A percentile compares a stretch with the other conserved stretches of the same genome.
These are phyloP conservation scores for Davidsoniella neocaledoniae DNA, from an alignment of 2,329 filamentous ascomycete species.

Conservation along the genomic window DNA sequence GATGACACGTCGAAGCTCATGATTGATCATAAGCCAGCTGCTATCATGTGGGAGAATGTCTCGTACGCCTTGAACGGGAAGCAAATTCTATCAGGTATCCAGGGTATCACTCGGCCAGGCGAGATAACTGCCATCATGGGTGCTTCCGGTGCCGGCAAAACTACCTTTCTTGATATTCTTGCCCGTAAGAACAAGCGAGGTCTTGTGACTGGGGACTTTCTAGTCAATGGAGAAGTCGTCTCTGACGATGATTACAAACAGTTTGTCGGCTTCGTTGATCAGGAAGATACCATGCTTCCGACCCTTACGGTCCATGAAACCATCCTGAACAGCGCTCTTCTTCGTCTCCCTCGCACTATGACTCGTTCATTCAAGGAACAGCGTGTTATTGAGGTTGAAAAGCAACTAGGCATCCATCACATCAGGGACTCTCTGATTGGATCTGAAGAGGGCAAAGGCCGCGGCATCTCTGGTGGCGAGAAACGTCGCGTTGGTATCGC, in stretches of 20 bases:
- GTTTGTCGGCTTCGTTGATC: constrained; percentile 92
- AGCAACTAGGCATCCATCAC: constrained; percentile 82
- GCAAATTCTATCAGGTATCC: constrained; percentile 63
- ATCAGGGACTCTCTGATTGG: constrained; percentile 93
- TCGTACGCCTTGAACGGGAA: constrained; percentile 77
- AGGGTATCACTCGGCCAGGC: constrained; percentile 81
- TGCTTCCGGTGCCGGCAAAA: constrained; percentile 92
- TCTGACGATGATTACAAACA: constrained; percentile 71
- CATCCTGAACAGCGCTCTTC: constrained; percentile 80
- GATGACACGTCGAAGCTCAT: constrained; percentile 78
- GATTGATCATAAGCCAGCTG: constrained; percentile 78
- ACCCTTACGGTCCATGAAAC: constrained; percentile 97
- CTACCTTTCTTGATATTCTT: constrained; percentile 88
- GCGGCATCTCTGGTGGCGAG: constrained; percentile 92
- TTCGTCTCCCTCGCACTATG: constrained; percentile 89
- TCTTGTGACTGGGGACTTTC: constrained; percentile 60
- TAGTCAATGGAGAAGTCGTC: constrained; percentile 85
- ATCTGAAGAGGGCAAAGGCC: constrained; percentile 83
- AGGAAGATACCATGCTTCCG: constrained; percentile 92
- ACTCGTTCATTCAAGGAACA: constrained; percentile 74
- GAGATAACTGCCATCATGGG: constrained; percentile 97
- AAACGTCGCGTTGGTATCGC: constrained; percentile 93
- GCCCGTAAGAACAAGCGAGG: constrained; percentile 95
- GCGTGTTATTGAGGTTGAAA: constrained; percentile 80
- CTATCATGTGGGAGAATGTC: constrained; percentile 76